Conservation (phyloP, 441 rosid species). For the Adansonia madagascariensis region DNA sequence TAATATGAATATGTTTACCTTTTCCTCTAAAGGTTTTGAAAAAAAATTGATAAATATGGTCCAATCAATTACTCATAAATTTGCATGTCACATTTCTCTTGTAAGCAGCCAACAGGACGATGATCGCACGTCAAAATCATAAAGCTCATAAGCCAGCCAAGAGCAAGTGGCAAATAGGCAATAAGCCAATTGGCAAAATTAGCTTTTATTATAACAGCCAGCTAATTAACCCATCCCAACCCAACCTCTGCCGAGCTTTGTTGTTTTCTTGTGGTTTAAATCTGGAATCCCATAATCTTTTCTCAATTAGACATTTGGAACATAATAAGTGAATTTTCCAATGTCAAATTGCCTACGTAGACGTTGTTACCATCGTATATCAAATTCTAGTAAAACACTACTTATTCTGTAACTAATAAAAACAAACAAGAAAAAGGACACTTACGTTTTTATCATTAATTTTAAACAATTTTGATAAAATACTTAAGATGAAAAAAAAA, state of each 20-base stretch:
- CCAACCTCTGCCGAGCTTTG: not conserved
- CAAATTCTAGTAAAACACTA: not conserved
- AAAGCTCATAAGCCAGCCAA: not conserved
- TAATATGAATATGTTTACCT: no score
- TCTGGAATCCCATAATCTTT: not conserved
- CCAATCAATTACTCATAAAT: not conserved
- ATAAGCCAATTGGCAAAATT: not conserved
- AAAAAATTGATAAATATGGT: no score
- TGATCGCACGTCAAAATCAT: not conserved
- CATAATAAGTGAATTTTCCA: conserved; percentile 15
- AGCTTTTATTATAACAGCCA: not conserved
- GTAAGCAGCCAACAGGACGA: not conserved
- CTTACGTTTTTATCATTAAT: not conserved
- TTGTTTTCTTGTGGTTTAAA: not conserved
- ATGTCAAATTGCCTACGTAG: conserved; percentile 11
- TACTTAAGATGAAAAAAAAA: no score
- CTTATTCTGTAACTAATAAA: not conserved
- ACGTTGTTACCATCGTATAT: not conserved
- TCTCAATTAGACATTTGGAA: not conserved
- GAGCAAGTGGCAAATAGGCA: not conserved
- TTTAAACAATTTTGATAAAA: not conserved
- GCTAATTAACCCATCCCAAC: not conserved
- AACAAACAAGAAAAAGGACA: not conserved
- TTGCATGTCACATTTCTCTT: not conserved
- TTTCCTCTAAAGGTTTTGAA: no score